Evolutionary conservation across 169 alveolate genomes (phyloP), one percentile per base, ranked within the genome.

Genomic region (Cryptosporidium tyzzeri): DNA sequence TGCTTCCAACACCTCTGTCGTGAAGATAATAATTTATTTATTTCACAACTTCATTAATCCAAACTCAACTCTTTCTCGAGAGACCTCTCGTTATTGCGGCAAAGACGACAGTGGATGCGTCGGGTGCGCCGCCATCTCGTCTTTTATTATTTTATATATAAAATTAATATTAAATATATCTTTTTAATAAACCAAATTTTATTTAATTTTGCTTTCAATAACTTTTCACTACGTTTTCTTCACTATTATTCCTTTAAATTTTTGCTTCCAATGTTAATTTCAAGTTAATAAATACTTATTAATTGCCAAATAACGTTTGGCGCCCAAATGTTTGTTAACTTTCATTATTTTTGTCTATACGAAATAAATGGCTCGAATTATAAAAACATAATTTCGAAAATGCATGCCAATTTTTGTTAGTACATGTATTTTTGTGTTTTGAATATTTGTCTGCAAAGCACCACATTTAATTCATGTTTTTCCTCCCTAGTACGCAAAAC

Each of bases 51-150:
- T 14, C 65, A 23, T 45, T 69, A 33, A 69, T 69, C 84, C 84
- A 8, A 69, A 29, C 55, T 53, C 53, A 39, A 39, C 86, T 73
- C 71, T 53, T 55, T 53, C 51, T 9, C 86, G 86, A 73, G 86
- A 73, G 86, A 73, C 86, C 44, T 33, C 86, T 73, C 86, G 86
- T 73, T 55, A 16, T 53, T 53, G 86, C 86, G 86, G 71, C 86
- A 73, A 41, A 45, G 37, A 41, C 62, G 80, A 44, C 62, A 41
- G 62, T 69, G 61, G 61, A 18, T 21, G 69, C 85, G 71, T 37
- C 51, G 71, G 23, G 71, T 55, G 67, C 29, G 67, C 67, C 67
- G 67, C 67, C 67, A 55, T 55, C 67, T 55, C 67, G 67, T 55
- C 67, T 55, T 26, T 55, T 23, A n/a, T 23, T 21, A 41, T 9